Evolutionary conservation across 768 basidiomycete genomes (phyloP).

Genomic region (Candolleomyces eurysporus): DNA sequence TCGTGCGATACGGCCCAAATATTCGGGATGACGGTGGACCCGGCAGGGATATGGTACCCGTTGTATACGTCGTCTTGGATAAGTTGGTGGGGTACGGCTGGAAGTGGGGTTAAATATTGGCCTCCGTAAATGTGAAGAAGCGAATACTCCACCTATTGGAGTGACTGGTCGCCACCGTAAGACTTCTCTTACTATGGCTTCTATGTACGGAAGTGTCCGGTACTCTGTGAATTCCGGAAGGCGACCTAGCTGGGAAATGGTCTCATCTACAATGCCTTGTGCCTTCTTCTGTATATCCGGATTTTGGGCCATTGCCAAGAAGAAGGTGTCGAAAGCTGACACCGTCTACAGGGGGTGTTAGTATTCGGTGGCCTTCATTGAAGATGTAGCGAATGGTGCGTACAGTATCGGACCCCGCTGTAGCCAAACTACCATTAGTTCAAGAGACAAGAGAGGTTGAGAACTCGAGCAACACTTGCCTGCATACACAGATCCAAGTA

Average conservation of each 20-base stretch:
- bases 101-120: not conserved
- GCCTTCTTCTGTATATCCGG: not conserved
- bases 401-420: slow-evolving; percentile 1
- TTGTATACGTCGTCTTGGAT: slow-evolving; percentile 13
- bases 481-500: not conserved
- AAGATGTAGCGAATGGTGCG: not conserved
- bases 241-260: not conserved
- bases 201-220: not conserved
- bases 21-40: slow-evolving; percentile 7
- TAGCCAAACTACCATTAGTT: not conserved
- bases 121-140: not conserved
- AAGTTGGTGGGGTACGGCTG: slow-evolving; percentile 6
- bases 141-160: not conserved
- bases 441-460: not conserved
- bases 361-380: not conserved
- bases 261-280: not conserved
- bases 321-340: not conserved
- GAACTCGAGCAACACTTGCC: not conserved
- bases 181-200: not conserved
- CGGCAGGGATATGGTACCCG: slow-evolving; percentile 11
- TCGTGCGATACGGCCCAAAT: slow-evolving; percentile 5
- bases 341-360: not conserved
- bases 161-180: not conserved
- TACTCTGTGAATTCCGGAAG: slow-evolving; percentile 1
- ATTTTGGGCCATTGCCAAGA: not conserved